These are phyloP conservation scores for Trichothecium sympodiale DNA, from an alignment of 2,329 filamentous ascomycete species.

Conservation along the genomic window DNA sequence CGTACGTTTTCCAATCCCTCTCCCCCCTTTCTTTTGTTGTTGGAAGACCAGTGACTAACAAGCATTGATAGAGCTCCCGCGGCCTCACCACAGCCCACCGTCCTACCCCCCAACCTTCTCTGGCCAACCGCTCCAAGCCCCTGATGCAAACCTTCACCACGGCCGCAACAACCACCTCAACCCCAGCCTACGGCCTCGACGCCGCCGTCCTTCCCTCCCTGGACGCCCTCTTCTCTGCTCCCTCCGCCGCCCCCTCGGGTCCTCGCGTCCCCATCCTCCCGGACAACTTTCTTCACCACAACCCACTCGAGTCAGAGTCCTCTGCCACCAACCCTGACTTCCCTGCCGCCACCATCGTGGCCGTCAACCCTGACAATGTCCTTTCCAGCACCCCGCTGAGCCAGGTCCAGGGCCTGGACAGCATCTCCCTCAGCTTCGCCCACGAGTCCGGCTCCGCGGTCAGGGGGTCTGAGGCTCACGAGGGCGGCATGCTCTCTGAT, in stretches of 20 bases:
- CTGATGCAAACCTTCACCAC: constrained; percentile 54
- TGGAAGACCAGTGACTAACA: too few species aligned
- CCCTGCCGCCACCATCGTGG: constrained; percentile 43
- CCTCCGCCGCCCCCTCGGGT: constrained; percentile 17
- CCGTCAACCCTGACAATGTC: constrained; percentile 42
- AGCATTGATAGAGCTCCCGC: constrained; percentile 20
- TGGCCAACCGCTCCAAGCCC: constrained; percentile 35
- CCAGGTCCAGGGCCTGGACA: constrained; percentile 46
- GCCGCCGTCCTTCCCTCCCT: constrained; percentile 40
- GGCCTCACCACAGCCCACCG: constrained; percentile 35
- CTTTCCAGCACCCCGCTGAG: constrained; percentile 39
- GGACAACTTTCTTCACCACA: constrained; percentile 36
- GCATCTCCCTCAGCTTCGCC: constrained; percentile 42
- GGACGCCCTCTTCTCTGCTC: constrained; percentile 16
- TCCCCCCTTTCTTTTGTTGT: background rate
- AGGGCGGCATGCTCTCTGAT: constrained; percentile 37
- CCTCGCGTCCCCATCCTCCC: constrained; percentile 49
- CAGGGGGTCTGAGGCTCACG: constrained; percentile 18
- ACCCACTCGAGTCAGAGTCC: constrained; percentile 17
- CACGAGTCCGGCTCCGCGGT: constrained; percentile 21
- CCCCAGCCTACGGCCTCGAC: constrained; percentile 33
- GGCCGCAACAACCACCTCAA: constrained; percentile 32
- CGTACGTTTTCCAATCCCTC: constrained; percentile 18
- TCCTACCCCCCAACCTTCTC: constrained; percentile 32
- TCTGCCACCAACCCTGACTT: constrained; percentile 28